These are phyloP conservation scores for Coffea eugenioides DNA, from an alignment of 257 asterid genomes.

Conservation along the genomic window DNA sequence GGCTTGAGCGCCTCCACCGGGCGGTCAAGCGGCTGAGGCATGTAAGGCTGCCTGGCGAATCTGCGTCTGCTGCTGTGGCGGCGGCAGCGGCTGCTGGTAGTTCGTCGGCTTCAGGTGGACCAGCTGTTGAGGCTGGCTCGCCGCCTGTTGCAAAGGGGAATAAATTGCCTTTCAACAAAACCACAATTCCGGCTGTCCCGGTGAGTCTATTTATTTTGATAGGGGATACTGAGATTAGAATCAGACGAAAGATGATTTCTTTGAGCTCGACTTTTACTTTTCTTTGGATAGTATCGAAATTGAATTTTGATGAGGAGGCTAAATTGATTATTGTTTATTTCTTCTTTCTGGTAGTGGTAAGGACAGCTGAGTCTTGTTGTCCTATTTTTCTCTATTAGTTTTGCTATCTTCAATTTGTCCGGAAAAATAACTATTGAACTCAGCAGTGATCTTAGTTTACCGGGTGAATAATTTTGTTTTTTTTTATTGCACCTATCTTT, in stretches of 20 bases:
- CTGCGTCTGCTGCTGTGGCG: constrained; percentile 38
- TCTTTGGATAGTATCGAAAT: neutral
- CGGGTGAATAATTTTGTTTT: neutral
- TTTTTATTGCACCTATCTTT: neutral
- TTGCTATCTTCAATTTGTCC: neutral
- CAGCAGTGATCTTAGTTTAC: neutral
- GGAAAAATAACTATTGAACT: neutral
- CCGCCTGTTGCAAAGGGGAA: constrained; percentile 61
- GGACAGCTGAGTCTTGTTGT: neutral
- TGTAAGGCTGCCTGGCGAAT: constrained; percentile 72
- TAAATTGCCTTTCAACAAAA: constrained; percentile 54
- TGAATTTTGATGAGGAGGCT: neutral
- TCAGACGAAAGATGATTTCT: neutral
- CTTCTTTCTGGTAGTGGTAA: too few relatives aligned
- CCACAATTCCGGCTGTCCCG: constrained; percentile 46
- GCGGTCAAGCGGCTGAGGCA: constrained; percentile 91
- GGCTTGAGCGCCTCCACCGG: constrained; percentile 85
- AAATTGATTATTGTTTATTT: neutral
- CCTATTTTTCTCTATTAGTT: neutral
- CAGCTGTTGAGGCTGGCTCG: constrained; percentile 35
- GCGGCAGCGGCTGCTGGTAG: constrained; percentile 36
- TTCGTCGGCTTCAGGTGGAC: constrained; percentile 23
- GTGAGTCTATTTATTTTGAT: constrained; percentile 37
- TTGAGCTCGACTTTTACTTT: neutral
- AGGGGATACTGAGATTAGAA: neutral